Conservation (phyloP, 2,329 filamentous ascomycete species). For the Pyricularia pennisetigena region DNA sequence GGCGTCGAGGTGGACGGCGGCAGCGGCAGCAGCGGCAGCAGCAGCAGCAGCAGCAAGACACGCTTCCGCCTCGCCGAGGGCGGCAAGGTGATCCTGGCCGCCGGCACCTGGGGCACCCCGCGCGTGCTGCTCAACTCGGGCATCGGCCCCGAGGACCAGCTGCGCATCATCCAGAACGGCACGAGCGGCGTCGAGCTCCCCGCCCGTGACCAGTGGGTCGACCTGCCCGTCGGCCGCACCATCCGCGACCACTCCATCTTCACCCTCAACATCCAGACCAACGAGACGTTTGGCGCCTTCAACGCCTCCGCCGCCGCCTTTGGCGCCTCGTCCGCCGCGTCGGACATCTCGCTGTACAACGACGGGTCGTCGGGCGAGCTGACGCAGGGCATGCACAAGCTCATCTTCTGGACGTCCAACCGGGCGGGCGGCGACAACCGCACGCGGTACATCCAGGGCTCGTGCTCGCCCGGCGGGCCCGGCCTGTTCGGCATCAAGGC, state of each 20-base stretch:
- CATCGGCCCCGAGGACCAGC: not conserved
- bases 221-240: not conserved
- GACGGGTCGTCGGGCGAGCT: slow-evolving; percentile 24
- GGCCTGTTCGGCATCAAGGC: slow-evolving; percentile 31
- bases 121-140: not conserved
- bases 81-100: slow-evolving; percentile 51
- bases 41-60: too few species aligned
- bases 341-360: slow-evolving; percentile 21
- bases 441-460: slow-evolving; percentile 29
- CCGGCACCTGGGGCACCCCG: slow-evolving; percentile 29
- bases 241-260: not conserved
- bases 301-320: not conserved
- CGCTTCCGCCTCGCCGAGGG: slow-evolving; percentile 17
- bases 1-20: slow-evolving; percentile 49
- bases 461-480: slow-evolving; percentile 19
- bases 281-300: not conserved
- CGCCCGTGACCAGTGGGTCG: not conserved
- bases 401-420: slow-evolving; percentile 34
- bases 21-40: too few species aligned
- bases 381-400: slow-evolving; percentile 31
- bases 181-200: not conserved
- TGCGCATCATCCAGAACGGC: not conserved
- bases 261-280: not conserved
- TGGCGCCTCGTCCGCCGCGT: not conserved
- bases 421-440: slow-evolving; percentile 14